Percentiles rank a stretch among this genome's conserved stretches.
phyloP scores from a whole-genome alignment of 768 basidiomycete species.

The Calocera cornea region DNA sequence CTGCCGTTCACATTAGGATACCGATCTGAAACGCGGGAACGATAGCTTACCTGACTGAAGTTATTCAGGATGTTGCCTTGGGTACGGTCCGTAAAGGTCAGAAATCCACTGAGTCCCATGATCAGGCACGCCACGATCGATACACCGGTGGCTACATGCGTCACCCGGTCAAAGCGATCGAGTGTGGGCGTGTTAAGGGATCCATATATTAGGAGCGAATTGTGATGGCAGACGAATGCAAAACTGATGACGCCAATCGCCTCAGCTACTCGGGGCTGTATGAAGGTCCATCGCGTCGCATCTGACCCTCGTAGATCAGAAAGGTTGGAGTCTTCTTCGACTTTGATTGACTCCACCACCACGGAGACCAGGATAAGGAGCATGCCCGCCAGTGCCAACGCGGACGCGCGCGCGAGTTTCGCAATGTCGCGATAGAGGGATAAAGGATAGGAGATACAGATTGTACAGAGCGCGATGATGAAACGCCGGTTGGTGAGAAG shows the following conservation, averaged over 20 bases:
- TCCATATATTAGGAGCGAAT: constrained; percentile 91
- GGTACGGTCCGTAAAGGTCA: constrained; percentile 81
- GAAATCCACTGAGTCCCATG: constrained; percentile 73
- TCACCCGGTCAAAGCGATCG: constrained; percentile 84
- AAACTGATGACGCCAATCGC: constrained; percentile 97
- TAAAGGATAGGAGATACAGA: constrained; percentile 83
- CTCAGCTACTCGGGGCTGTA: constrained; percentile 74
- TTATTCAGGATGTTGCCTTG: constrained; percentile 97
- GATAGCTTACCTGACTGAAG: constrained; percentile 52
- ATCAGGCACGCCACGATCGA: constrained; percentile 75
- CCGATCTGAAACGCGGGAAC: constrained; percentile 1
- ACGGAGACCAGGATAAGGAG: constrained; percentile 80
- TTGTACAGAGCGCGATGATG: constrained; percentile 74
- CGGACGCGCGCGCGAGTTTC: constrained; percentile 85
- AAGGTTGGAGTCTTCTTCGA: constrained; percentile 25
- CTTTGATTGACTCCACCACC: constrained; percentile 66
- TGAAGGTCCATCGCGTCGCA: constrained; percentile 54
- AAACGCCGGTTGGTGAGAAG: constrained; percentile 77
- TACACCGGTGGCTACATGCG: constrained; percentile 76
- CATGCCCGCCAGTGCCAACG: constrained; percentile 87
- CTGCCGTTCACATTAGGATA: constrained; percentile 24
- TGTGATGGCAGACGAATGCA: constrained; percentile 96
- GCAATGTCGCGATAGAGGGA: constrained; percentile 95
- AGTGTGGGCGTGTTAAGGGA: constrained; percentile 84
- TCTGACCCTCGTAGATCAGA: constrained; percentile 66